These are phyloP conservation scores for Phyllosticta citrichinensis DNA, from an alignment of 2,329 filamentous ascomycete species.

Conservation along the genomic window DNA sequence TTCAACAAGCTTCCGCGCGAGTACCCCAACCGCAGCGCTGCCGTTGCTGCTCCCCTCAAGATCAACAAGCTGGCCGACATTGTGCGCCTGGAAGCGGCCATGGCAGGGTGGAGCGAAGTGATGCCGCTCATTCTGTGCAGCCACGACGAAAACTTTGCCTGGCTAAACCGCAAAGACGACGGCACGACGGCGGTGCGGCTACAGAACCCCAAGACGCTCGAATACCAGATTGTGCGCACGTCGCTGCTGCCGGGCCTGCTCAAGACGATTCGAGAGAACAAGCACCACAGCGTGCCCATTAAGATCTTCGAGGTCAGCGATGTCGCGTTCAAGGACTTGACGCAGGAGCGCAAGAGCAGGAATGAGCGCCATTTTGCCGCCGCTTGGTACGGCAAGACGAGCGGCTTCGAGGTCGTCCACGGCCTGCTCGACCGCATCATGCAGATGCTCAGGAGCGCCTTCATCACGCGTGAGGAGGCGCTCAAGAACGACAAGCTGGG, in stretches of 20 bases:
- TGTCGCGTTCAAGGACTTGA: conserved; percentile 80
- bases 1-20: conserved; percentile 91
- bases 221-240: conserved; percentile 89
- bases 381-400: conserved; percentile 87
- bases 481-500: conserved; percentile 47
- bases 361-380: conserved; percentile 97
- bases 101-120: conserved; percentile 93
- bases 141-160: conserved; percentile 95
- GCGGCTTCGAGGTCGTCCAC: conserved; percentile 92
- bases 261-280: conserved; percentile 92
- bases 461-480: conserved; percentile 65
- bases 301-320: conserved; percentile 89
- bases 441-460: conserved; percentile 78
- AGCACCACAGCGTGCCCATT: conserved; percentile 76
- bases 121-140: conserved; percentile 95
- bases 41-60: conserved; percentile 73
- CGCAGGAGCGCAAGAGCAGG: conserved; percentile 70
- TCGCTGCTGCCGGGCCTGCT: conserved; percentile 76
- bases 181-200: conserved; percentile 73
- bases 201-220: conserved; percentile 83
- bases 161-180: conserved; percentile 84
- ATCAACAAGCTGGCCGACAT: conserved; percentile 96
- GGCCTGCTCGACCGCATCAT: conserved; percentile 86
- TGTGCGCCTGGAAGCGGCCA: conserved; percentile 76
- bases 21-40: conserved; percentile 76